Base-by-base conservation (phyloP, 768 basidiomycete species). In the Suillus hirtellus region DNA sequence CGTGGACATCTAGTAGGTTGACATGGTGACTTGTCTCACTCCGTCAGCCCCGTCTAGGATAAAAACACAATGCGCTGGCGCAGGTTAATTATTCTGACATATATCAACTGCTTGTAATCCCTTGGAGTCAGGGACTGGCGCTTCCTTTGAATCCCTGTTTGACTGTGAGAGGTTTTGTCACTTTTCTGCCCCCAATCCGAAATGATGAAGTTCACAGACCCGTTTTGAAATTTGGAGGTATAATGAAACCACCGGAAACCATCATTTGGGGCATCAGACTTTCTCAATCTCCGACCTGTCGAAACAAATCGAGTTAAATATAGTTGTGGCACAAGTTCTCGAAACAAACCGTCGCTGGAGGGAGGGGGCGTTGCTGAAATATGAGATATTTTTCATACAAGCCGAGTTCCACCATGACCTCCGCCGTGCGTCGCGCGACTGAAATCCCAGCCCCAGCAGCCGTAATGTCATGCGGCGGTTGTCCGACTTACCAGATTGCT, bases 391-490 rank as follows among this genome's bases (percentile, higher is more conserved):
- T 15, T 17, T 42, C 0, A 42, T 7, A 42, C 15, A 17, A 42
- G 40, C 6, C 6, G 40, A 42, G 40, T 42, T 42, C 40, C 40
- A 7, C 6, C 6, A 42, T 15, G 6, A 42, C 40, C 15, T 42
- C 40, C 6, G 40, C 4, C 7, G 40, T 42, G 40, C 40, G 6
- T 7, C 7, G 40, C 40, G 15, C 2, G 14, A 82, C 78, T 72
- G 79, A 44, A 75, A 80, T 31, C 72, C 83, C 78, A 2, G 77
- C 75, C 3, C 80, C 80, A 38, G 75, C 66, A 27, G 73, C 73
- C 4, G 74, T 75, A 31, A 80, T 72, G 52, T 76, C 72, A 21
- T 74, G 24, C 27, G 24, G 24, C 19, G 4, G 17, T 42, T 7
- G 12, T 31, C 17, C 1, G 9, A 19, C 40, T 46, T 24, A 64